A percentile compares a stretch with the other conserved stretches of the same genome.
These are phyloP conservation scores for Cystobasidium sp. DNA, from an alignment of 1,284 basidiomycete genomes.

Conservation along the genomic window DNA sequence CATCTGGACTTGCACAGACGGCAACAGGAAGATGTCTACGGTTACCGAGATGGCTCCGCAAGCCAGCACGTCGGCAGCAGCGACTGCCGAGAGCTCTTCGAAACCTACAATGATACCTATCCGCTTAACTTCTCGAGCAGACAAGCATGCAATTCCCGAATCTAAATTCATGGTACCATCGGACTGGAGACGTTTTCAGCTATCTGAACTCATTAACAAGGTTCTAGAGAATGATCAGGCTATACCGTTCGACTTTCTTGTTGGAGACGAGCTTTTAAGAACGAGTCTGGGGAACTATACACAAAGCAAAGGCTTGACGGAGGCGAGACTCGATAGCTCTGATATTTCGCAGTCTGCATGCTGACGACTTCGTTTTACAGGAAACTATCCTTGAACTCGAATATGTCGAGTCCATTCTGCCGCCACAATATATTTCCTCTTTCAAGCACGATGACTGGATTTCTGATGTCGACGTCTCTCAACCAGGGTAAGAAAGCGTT, in stretches of 20 bases:
- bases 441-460: conserved; percentile 95
- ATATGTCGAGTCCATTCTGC: conserved; percentile 89
- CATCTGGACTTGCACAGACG: background rate
- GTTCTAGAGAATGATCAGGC: conserved; percentile 68
- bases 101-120: conserved; percentile 63
- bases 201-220: conserved; percentile 98
- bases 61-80: conserved; percentile 31
- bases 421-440: conserved; percentile 78
- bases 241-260: conserved; percentile 92
- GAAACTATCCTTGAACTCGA: conserved; percentile 91
- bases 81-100: conserved; percentile 7
- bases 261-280: conserved; percentile 78
- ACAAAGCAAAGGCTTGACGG: conserved; percentile 65
- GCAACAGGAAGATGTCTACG: conserved; percentile 3
- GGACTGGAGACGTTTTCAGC: conserved; percentile 88
- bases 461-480: conserved; percentile 73
- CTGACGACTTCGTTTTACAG: conserved; percentile 55
- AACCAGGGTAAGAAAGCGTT: conserved; percentile 66
- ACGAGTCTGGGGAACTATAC: conserved; percentile 78
- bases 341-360: no score
- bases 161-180: conserved; percentile 94
- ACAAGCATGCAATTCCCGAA: conserved; percentile 74
- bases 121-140: conserved; percentile 76
- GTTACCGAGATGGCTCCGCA: background rate
- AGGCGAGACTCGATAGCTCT: conserved; percentile 33